Evolutionary conservation across 257 asterid genomes (phyloP), one percentile per base, ranked within the genome.

Genomic region (Jacaranda mimosifolia): DNA sequence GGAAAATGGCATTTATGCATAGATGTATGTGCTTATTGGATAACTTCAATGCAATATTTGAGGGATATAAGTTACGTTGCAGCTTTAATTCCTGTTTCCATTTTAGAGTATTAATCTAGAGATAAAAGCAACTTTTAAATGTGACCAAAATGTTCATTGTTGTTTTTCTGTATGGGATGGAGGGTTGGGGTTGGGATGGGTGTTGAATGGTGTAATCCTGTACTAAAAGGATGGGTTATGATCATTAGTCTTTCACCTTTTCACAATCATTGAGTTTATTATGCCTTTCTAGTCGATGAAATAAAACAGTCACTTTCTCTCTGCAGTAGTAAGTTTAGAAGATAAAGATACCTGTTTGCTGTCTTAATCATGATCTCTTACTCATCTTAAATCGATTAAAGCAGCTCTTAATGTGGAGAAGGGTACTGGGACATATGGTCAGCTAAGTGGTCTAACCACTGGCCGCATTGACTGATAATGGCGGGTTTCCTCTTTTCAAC

Each of bases 381-480:
- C 17, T 52, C 12, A 11, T 60, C 45, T 3, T 48, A 17, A 32
- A 48, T 32, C 3, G 13, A 14, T 59, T 60, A n/a, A n/a, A 63
- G 19, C 19, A 46, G 62, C 78, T 74, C 62, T 46, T 63, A 32
- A 48, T 17, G 67, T 49, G 49, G 78, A 11, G 71, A 9, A 32
- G 71, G 18, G 57, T 56, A 11, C 56, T 12, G 17, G 21, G 9
- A 36, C 36, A 53, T 17, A n/a, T 17, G 36, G 48, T 52, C 18
- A 26, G 6, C 55, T 38, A 43, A 73, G 13, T 70, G 35, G 35
- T 70, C 62, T 3, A 36, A 56, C 7, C 72, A 66, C 55, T 7
- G 32, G 35, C 55, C 32, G 19, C 66, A 15, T 15, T 42, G 13
- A 42, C 19, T 42, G 67, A 35, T 46, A 13, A 18, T 69, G 15